Evolutionary conservation across 345 rosid genomes (phyloP).

Genomic region (Lepidium didymum): DNA sequence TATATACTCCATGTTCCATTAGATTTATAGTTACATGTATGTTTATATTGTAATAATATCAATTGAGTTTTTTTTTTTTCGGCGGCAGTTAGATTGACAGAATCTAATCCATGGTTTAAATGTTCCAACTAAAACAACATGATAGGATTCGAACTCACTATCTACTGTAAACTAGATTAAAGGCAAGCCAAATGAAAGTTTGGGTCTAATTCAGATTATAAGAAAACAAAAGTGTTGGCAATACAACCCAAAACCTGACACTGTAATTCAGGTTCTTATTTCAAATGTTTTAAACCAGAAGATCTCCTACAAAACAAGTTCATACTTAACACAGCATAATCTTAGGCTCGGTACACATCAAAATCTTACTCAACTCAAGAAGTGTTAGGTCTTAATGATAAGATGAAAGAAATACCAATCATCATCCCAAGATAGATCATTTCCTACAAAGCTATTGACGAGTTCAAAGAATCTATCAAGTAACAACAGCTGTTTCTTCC

Average conservation of each 20-base stretch:
- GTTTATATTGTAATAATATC: not conserved
- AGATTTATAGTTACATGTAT: not conserved
- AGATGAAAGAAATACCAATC: not conserved
- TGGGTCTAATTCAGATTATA: not conserved
- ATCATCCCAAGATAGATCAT: not conserved
- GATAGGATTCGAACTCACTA: too few relatives aligned
- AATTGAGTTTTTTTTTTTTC: too few relatives aligned
- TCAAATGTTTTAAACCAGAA: not conserved
- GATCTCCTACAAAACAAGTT: not conserved
- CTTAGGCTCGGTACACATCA: not conserved
- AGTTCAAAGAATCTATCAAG: not conserved
- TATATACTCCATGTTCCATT: not conserved
- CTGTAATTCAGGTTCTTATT: not conserved
- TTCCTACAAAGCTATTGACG: slow-evolving; percentile 3
- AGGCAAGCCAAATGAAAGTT: too few relatives aligned
- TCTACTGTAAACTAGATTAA: too few relatives aligned
- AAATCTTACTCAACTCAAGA: not conserved
- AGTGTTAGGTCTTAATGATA: not conserved
- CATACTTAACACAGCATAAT: not conserved
- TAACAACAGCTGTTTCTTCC: slow-evolving; percentile 2
- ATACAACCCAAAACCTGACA: not conserved
- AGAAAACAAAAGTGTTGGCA: not conserved
- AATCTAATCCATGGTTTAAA: too few relatives aligned
- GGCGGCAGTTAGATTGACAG: too few relatives aligned
- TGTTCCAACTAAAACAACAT: too few relatives aligned